Evolutionary conservation across 2,329 filamentous ascomycete genomes (phyloP).

Genomic region (Chaetomium strumarium): DNA sequence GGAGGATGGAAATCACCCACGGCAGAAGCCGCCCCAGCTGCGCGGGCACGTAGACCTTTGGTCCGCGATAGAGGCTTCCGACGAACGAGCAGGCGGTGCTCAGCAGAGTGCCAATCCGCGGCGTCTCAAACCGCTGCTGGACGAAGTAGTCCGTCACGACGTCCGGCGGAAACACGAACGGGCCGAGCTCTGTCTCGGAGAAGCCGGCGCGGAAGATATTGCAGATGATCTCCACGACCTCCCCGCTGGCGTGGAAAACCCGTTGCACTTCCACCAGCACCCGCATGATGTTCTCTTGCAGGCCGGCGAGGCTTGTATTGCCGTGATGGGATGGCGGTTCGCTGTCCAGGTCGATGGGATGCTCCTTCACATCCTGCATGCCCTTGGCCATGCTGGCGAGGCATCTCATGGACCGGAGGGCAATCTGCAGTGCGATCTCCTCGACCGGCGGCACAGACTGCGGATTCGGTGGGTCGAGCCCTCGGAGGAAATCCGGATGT

Average conservation of each 20-base stretch:
- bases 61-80: conserved; percentile 48
- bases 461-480: conserved; percentile 22
- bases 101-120: conserved; percentile 62
- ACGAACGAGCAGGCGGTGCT: conserved; percentile 66
- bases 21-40: conserved; percentile 50
- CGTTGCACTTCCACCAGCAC: conserved; percentile 43
- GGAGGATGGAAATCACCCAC: conserved; percentile 59
- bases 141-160: conserved; percentile 63
- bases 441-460: conserved; percentile 26
- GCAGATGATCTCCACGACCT: conserved; percentile 67
- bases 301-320: conserved; percentile 25
- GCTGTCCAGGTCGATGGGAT: conserved; percentile 60
- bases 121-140: conserved; percentile 52
- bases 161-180: conserved; percentile 66
- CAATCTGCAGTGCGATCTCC: conserved; percentile 45
- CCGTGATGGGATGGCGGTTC: conserved; percentile 20
- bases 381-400: conserved; percentile 66
- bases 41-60: conserved; percentile 37
- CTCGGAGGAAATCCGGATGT: conserved; percentile 21
- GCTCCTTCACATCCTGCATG: conserved; percentile 62
- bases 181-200: conserved; percentile 65
- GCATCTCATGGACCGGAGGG: conserved; percentile 57
- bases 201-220: conserved; percentile 68
- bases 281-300: conserved; percentile 44
- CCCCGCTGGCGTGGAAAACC: conserved; percentile 54